phyloP scores from a whole-genome alignment of 495 filamentous ascomycete species.

The Rusavskia elegans region DNA sequence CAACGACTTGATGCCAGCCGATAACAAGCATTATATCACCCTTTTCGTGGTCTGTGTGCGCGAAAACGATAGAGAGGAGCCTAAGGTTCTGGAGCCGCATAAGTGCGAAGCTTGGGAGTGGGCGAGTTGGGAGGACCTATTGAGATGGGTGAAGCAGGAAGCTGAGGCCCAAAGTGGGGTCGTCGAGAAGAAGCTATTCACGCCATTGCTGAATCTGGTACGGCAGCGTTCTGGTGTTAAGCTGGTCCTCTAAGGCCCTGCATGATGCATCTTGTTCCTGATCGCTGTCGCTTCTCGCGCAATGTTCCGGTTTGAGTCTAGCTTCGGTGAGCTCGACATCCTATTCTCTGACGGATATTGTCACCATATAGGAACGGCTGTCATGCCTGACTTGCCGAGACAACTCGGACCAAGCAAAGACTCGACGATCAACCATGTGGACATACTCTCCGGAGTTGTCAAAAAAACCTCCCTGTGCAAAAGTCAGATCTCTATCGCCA shows the following conservation, averaged over 20 bases:
- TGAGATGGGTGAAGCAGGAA: conserved; percentile 14
- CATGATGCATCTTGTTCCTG: no score
- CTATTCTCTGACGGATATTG: no score
- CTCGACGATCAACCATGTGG: no score
- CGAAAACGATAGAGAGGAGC: conserved; percentile 25
- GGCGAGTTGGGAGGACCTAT: conserved; percentile 33
- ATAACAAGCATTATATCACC: conserved; percentile 49
- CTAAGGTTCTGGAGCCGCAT: conserved; percentile 44
- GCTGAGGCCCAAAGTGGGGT: conserved; percentile 11
- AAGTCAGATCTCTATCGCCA: no score
- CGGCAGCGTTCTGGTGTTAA: conserved; percentile 24
- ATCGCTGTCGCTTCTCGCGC: no score
- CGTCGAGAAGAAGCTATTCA: conserved; percentile 29
- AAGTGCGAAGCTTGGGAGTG: conserved; percentile 53
- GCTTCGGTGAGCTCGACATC: no score
- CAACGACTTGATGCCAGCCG: conserved; percentile 38
- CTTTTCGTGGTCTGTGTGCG: conserved; percentile 36
- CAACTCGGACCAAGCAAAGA: no score
- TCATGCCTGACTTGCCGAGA: no score
- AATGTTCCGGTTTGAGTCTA: no score
- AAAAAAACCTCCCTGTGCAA: no score
- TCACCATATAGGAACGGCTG: no score
- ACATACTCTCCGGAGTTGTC: no score
- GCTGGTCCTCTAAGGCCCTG: not conserved
- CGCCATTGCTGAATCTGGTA: conserved; percentile 38